Base-by-base conservation (phyloP, 176 grass and related monocot species). In the Dendrocalamus sinicus region DNA sequence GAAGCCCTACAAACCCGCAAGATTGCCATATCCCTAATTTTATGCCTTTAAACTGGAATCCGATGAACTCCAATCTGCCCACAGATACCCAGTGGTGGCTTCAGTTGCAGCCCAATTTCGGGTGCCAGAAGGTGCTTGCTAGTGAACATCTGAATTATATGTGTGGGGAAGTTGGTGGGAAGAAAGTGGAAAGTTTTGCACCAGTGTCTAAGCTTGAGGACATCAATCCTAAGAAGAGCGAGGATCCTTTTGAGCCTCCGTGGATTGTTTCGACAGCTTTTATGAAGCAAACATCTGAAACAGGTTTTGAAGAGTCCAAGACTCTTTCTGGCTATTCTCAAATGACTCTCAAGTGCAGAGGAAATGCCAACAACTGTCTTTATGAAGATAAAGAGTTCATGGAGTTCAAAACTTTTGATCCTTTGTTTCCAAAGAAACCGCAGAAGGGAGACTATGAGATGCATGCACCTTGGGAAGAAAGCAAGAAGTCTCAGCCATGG, bases 71-170 rank as follows among this genome's bases (percentile, higher is more conserved):
- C 68, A 90, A 84, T 71, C 67, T 94, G 43, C 89, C 88, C 1
- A 69, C 81, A 10, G 92, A 99, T 6, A 82, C 92, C 72, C 89
- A 82, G 32, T 96, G 94, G 97, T 96, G 90, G 89, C 94, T 99
- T 48, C 97, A 99, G 46, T 39, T 99, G 84, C 97, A 99, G 81
- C 93, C 92, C 52, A 92, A 78, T 83, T 90, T 90, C 14, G 90
- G 86, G 45, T 91, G 86, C 61, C 96, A 91, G 48, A 89, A 79
- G 82, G 86, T 61, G 12, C 72, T 91, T 72, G 73, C 81, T 8
- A 83, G 59, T 16, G 92, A 94, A 16, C 82, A 90, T 13, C 83
- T 87, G 63, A 90, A 84, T 22, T 76, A 43, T 54, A 53, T 91
- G 17, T 68, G 77, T 19, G 46, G 63, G 22, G 68, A 90, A 2